A percentile compares a stretch with the other conserved stretches of the same genome.
phyloP scores from a whole-genome alignment of 768 basidiomycete species.

The Suillus sp. region DNA sequence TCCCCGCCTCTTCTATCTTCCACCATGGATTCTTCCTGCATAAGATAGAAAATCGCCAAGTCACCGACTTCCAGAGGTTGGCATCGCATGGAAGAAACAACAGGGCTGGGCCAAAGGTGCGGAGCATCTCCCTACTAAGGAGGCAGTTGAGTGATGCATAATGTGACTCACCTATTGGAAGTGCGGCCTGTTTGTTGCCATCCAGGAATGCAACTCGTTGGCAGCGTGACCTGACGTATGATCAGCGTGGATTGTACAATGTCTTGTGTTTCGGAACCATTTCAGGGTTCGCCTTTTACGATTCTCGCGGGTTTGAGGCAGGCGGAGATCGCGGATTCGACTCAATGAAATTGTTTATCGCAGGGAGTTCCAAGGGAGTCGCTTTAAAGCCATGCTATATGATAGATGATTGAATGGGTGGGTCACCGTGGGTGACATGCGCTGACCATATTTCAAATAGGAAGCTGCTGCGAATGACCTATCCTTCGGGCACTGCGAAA shows the following conservation, averaged over 20 bases:
- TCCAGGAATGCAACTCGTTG: neutral
- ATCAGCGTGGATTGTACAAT: slow-evolving; percentile 33
- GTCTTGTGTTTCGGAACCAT: slow-evolving; percentile 36
- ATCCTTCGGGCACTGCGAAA: too few relatives aligned
- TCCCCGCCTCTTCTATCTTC: too few relatives aligned
- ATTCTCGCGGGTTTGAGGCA: slow-evolving; percentile 38
- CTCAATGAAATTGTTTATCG: slow-evolving; percentile 35
- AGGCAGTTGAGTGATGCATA: too few relatives aligned
- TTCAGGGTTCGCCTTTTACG: slow-evolving; percentile 35
- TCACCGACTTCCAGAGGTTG: too few relatives aligned
- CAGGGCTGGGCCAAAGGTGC: too few relatives aligned
- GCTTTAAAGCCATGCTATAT: slow-evolving; percentile 38
- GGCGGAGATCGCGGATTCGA: slow-evolving; percentile 33
- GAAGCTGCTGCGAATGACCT: too few relatives aligned
- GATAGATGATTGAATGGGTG: too few relatives aligned
- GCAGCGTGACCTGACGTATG: neutral
- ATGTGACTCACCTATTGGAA: neutral
- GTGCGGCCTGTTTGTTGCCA: slow-evolving; percentile 6
- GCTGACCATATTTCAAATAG: slow-evolving; percentile 4
- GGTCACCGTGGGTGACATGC: neutral
- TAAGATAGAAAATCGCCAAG: too few relatives aligned
- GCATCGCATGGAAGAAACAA: too few relatives aligned
- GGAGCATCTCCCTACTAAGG: too few relatives aligned
- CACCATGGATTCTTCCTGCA: too few relatives aligned
- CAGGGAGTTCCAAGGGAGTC: slow-evolving; percentile 21